These are phyloP conservation scores for Dioscorea cayenensis DNA, from an alignment of 116 monocot genomes.

Conservation along the genomic window DNA sequence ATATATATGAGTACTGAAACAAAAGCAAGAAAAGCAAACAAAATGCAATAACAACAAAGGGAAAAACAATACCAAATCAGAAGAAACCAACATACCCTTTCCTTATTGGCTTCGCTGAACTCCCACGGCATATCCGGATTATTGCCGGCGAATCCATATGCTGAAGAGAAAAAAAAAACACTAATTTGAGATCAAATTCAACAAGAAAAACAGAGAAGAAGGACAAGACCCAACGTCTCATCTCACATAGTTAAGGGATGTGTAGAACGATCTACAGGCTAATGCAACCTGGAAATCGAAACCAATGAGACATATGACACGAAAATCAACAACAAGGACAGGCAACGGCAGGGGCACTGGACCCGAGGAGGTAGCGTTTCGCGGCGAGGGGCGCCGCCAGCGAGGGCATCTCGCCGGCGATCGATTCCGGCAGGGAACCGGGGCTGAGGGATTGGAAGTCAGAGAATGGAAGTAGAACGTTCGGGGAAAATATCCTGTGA, in stretches of 20 bases:
- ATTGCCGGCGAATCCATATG: conserved; percentile 87
- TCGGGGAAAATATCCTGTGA: too few relatives aligned
- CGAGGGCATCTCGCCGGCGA: conserved; percentile 14
- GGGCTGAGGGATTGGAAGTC: background rate
- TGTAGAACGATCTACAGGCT: conserved; percentile 69
- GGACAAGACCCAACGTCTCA: conserved; percentile 21
- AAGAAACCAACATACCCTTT: conserved; percentile 37
- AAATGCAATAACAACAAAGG: too few relatives aligned
- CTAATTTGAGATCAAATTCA: background rate
- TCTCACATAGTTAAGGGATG: conserved; percentile 84
- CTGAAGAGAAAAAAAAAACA: conserved; percentile 14
- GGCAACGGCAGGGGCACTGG: background rate
- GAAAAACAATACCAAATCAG: background rate
- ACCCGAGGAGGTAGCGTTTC: conserved; percentile 33
- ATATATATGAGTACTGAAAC: too few relatives aligned
- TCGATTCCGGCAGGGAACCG: background rate
- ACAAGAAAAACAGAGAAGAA: background rate
- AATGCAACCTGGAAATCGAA: conserved; percentile 31
- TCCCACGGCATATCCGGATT: conserved; percentile 68
- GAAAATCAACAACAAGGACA: background rate
- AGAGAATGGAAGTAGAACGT: too few relatives aligned
- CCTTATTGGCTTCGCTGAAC: conserved; percentile 64
- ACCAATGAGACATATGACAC: background rate
- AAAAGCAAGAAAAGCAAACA: too few relatives aligned
- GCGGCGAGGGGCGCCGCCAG: conserved; percentile 39